Percentiles rank a stretch among this genome's conserved stretches.
phyloP scores from a whole-genome alignment of 352 stramenopile species.

The Pythium phragmitis region DNA sequence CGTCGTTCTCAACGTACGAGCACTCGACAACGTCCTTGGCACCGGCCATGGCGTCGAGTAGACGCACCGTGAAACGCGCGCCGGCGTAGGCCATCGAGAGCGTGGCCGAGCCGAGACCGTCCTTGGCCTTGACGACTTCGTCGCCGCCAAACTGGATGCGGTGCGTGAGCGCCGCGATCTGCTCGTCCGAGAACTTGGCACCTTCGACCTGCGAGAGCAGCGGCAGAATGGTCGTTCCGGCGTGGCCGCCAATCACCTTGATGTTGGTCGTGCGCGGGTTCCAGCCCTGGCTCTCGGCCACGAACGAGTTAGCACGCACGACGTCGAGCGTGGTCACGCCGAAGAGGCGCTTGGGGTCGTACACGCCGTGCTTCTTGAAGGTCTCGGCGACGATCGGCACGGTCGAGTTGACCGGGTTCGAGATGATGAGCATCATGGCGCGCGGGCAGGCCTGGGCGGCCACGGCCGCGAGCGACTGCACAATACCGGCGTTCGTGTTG shows the following conservation, averaged over 20 bases:
- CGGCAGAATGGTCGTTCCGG: conserved; percentile 99
- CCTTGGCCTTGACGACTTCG: conserved; percentile 97
- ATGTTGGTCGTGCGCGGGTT: conserved; percentile 82
- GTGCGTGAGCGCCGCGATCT: conserved; percentile 95
- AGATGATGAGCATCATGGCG: conserved; percentile 97
- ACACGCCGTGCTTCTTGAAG: conserved; percentile 95
- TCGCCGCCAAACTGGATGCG: conserved; percentile 93
- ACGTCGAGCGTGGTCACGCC: conserved; percentile 99
- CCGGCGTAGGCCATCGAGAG: conserved; percentile 99
- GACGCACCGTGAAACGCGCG: conserved; percentile 91
- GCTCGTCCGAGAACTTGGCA: conserved; percentile 92
- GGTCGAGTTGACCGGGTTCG: conserved; percentile 99
- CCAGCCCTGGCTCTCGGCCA: conserved; percentile 75
- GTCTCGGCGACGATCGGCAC: conserved; percentile 99
- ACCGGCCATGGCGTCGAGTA: conserved; percentile 95
- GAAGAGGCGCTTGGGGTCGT: conserved; percentile 97
- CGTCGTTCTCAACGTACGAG: conserved; percentile 96
- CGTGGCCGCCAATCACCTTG: conserved; percentile 98
- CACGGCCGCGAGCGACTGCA: conserved; percentile 93
- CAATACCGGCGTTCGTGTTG: conserved; percentile 96
- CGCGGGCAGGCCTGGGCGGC: conserved; percentile 96
- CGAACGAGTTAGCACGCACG: conserved; percentile 96
- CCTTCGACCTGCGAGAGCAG: conserved; percentile 95
- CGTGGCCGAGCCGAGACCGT: conserved; percentile 97
- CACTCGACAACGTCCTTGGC: conserved; percentile 95